These are phyloP conservation scores for Geotrichum candidum DNA, from an alignment of 1,139 yeast genomes.

Conservation along the genomic window DNA sequence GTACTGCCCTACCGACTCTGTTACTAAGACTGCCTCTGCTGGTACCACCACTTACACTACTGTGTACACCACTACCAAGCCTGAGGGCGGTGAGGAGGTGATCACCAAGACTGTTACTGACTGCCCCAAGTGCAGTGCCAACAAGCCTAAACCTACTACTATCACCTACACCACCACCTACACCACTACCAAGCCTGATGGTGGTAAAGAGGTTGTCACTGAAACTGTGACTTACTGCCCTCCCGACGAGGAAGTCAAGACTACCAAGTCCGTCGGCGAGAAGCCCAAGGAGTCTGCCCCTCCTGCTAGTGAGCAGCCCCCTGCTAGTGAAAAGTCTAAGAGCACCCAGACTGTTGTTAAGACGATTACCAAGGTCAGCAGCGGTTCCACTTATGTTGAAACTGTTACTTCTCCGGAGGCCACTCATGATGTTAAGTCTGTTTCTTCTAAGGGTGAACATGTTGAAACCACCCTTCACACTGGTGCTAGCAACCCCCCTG, in stretches of 20 bases:
- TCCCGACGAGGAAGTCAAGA: not conserved
- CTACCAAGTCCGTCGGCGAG: not conserved
- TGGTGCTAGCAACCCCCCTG: not conserved
- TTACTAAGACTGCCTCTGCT: not conserved
- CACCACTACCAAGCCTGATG: constrained; percentile 1
- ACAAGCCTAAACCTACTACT: not conserved
- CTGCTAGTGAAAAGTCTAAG: not conserved
- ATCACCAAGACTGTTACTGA: constrained; percentile 1
- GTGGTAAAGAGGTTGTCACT: not conserved
- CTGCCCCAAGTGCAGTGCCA: not conserved
- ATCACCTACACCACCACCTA: not conserved
- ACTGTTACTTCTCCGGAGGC: not conserved
- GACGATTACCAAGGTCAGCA: not conserved
- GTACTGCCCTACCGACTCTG: not conserved
- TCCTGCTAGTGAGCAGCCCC: not conserved
- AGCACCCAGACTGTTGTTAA: not conserved
- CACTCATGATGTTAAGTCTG: not conserved
- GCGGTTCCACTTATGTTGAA: not conserved
- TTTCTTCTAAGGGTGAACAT: not conserved
- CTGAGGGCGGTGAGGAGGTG: not conserved
- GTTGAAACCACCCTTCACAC: not conserved
- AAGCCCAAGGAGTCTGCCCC: not conserved
- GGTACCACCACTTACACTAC: not conserved
- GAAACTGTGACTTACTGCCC: constrained; percentile 1
- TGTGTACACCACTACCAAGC: not conserved